These are phyloP conservation scores for Lasiosphaeria hispida DNA, from an alignment of 495 filamentous ascomycete genomes.

Conservation along the genomic window DNA sequence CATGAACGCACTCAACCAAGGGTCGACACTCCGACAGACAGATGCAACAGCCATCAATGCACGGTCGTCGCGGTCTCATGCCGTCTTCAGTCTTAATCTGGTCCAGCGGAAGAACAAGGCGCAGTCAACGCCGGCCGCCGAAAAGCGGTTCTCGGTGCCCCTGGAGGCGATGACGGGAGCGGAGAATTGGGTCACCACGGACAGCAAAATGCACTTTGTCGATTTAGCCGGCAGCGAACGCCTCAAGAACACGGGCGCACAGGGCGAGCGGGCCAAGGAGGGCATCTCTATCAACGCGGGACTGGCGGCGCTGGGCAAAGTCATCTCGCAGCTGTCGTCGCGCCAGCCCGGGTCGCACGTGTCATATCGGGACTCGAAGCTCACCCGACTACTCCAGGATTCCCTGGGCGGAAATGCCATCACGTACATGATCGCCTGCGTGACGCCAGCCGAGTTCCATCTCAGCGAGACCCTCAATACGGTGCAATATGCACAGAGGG, in stretches of 20 bases:
- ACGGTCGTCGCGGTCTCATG: constrained; percentile 97
- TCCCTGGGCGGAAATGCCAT: constrained; percentile 97
- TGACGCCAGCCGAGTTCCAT: constrained; percentile 95
- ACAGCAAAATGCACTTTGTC: constrained; percentile 98
- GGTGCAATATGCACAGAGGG: constrained; percentile 93
- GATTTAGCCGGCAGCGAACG: constrained; percentile 97
- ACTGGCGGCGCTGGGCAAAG: constrained; percentile 91
- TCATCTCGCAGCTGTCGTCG: constrained; percentile 96
- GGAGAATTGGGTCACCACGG: constrained; percentile 74
- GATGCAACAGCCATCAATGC: constrained; percentile 99
- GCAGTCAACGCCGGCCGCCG: constrained; percentile 51
- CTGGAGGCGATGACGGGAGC: constrained; percentile 71
- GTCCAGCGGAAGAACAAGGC: constrained; percentile 75
- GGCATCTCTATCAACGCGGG: constrained; percentile 99
- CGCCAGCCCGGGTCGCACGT: constrained; percentile 85
- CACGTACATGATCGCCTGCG: constrained; percentile 99
- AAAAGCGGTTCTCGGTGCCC: constrained; percentile 90
- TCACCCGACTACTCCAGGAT: constrained; percentile 94
- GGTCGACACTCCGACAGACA: constrained; percentile 92
- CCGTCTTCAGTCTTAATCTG: constrained; percentile 93
- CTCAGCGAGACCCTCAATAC: constrained; percentile 97
- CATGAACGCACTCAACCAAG: constrained; percentile 82
- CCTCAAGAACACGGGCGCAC: constrained; percentile 94
- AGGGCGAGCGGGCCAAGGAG: constrained; percentile 92
- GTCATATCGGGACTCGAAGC: constrained; percentile 94